Evolutionary conservation across 495 filamentous ascomycete genomes (phyloP), one percentile per base, ranked within the genome.

Genomic region (Penicillium goetzii): DNA sequence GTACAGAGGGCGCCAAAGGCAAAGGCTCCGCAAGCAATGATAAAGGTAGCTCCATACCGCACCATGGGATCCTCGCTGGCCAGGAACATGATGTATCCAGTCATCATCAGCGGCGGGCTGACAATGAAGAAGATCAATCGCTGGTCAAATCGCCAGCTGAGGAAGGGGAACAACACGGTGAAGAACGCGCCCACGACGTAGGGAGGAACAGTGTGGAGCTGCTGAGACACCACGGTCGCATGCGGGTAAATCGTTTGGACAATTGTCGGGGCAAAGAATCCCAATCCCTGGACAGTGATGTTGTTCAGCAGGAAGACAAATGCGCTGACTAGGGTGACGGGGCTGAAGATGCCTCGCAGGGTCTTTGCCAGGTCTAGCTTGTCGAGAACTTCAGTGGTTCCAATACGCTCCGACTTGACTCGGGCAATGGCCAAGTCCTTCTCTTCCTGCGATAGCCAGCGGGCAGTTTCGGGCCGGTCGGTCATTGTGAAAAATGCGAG

Each of bases 51-150:
- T n/a, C 82, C 89, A 69, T 92, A 92, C 36, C 87, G 83, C 40
- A 84, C 85, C 41, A 76, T 72, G 2, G 78, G 40, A 50, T 84
- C 71, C 19, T 68, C 72, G 63, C 76, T 83, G 36, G 86, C 86
- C 0, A 92, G 80, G 76, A 91, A 91, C 78, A 92, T 88, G 72
- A 86, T 84, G 77, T 91, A 92, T 4, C 89, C 90, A 32, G 80
- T 73, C 76, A 92, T 88, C 60, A 85, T 83, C 9, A 91, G 64
- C 63, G 83, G 82, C 1, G 81, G 74, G 25, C 69, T 58, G 32
- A 77, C 43, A 52, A 84, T 72, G 70, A 83, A 80, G 68, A 81
- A 82, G 33, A 79, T 59, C 45, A 76, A 59, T 40, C 84, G 84
- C 2, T 71, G 75, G 66, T 91, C 87, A 38, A 83, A 67, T 15